These are phyloP conservation scores for Boletus edulis DNA, from an alignment of 768 basidiomycete species.

Conservation along the genomic window DNA sequence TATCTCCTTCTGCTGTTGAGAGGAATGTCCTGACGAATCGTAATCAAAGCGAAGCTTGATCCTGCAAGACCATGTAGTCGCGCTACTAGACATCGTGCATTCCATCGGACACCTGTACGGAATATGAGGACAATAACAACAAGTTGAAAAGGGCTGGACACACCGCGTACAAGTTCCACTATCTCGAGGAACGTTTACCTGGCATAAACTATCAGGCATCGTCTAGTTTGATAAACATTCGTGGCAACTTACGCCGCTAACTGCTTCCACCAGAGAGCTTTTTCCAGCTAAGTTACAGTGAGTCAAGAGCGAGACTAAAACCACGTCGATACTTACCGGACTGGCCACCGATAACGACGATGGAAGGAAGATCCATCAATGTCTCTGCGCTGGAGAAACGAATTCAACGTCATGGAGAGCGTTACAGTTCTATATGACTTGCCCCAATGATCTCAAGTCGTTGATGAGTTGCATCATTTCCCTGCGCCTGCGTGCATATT, in stretches of 20 bases:
- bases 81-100: constrained; percentile 44
- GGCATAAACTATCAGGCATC: background rate
- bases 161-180: constrained; percentile 60
- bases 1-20: constrained; percentile 8
- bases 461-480: constrained; percentile 39
- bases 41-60: constrained; percentile 41
- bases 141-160: background rate
- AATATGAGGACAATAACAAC: background rate
- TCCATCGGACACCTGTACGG: constrained; percentile 50
- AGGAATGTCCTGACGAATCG: constrained; percentile 25
- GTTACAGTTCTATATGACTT: background rate
- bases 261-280: constrained; percentile 58
- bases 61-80: constrained; percentile 41
- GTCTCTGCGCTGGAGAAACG: constrained; percentile 33
- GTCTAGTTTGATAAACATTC: too few species aligned
- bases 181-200: constrained; percentile 63
- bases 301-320: background rate
- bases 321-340: constrained; percentile 38
- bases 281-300: constrained; percentile 45
- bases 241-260: constrained; percentile 48
- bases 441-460: constrained; percentile 43
- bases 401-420: background rate
- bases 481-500: constrained; percentile 40
- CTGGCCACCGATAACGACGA: constrained; percentile 56
- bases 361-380: constrained; percentile 46